Base-by-base conservation (phyloP, 2,329 filamentous ascomycete species). In the Lojkania enalia region DNA sequence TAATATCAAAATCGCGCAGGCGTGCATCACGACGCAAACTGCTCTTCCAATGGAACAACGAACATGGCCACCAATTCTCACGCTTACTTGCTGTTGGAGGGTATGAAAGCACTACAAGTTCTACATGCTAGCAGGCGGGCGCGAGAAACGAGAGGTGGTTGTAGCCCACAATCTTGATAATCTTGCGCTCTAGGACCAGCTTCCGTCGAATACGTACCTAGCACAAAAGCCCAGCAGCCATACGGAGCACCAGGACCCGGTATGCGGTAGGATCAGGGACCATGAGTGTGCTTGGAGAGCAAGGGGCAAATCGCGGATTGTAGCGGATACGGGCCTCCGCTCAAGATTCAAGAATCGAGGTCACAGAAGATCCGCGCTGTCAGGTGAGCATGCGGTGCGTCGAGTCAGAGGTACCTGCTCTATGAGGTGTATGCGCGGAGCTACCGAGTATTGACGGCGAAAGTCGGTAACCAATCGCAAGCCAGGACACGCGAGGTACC, bases 401-500 rank as follows among this genome's bases (percentile, higher is more conserved):
- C 49, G 44, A 45, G 13, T 49, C 35, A 43, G 46, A 48, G 57
- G 57, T 64, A 63, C 52, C 55, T 55, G 57, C 55, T 58, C 52
- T 57, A 58, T 55, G 52, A 59, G 58, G 48, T 48, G 54, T 53
- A 63, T 65, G 63, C 65, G 63, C 58, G 57, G 58, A 60, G 46
- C 57, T 60, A 61, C 48, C 55, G 62, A 61, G 55, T 67, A 69
- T 67, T 67, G 64, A 60, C 52, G 62, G 47, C 30, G 20, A 33
- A 25, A 30, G 51, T 61, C 61, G 65, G 65, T 69, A 67, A 51
- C 65, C 65, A 67, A 69, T 66, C 37, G 45, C 32, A 31, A 15
- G n/a, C 11, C 36, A 12, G 16, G 52, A 33, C 37, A 23, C 48
- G 40, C 52, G 46, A 51, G 44, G 44, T 44, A 31, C 46, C 47